Conservation (phyloP, 2,329 filamentous ascomycete species). For the Gnomoniopsis sp. region DNA sequence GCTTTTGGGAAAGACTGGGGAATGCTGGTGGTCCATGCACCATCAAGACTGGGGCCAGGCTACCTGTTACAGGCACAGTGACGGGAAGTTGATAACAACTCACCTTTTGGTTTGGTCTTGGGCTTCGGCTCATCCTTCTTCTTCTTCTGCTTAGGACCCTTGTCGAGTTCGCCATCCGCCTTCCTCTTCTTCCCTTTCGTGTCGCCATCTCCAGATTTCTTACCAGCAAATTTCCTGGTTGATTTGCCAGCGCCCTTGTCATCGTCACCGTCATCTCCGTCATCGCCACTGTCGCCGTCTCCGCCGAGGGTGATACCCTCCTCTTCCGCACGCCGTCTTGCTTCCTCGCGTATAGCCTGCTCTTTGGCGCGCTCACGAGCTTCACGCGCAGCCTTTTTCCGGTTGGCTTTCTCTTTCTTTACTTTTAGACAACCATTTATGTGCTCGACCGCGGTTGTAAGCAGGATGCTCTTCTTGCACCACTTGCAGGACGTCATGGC, state of each 20-base stretch:
- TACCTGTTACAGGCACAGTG: neutral
- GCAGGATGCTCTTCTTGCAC: slow-evolving; percentile 85
- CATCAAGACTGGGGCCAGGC: neutral
- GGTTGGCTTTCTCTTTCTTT: slow-evolving; percentile 77
- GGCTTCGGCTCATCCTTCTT: slow-evolving; percentile 90
- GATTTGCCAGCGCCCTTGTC: slow-evolving; percentile 41
- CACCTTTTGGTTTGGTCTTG: slow-evolving; percentile 83
- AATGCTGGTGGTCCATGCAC: neutral
- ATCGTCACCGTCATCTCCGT: slow-evolving; percentile 44
- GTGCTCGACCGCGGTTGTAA: slow-evolving; percentile 71
- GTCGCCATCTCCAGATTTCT: slow-evolving; percentile 57
- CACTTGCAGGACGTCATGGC: slow-evolving; percentile 87
- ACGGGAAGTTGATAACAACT: neutral
- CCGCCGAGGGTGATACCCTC: slow-evolving; percentile 40
- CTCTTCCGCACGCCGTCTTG: slow-evolving; percentile 44
- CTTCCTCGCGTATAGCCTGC: slow-evolving; percentile 55
- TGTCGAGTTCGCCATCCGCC: slow-evolving; percentile 72
- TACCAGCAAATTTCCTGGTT: slow-evolving; percentile 62
- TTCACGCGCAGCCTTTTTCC: slow-evolving; percentile 72
- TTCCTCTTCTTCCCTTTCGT: slow-evolving; percentile 76
- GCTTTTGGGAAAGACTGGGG: neutral
- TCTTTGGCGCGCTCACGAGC: slow-evolving; percentile 64
- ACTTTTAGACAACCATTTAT: slow-evolving; percentile 79
- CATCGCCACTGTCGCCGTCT: slow-evolving; percentile 46
- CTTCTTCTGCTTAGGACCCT: slow-evolving; percentile 84